Evolutionary conservation across 2,329 filamentous ascomycete genomes (phyloP).

Genomic region (Colletotrichum camelliae): DNA sequence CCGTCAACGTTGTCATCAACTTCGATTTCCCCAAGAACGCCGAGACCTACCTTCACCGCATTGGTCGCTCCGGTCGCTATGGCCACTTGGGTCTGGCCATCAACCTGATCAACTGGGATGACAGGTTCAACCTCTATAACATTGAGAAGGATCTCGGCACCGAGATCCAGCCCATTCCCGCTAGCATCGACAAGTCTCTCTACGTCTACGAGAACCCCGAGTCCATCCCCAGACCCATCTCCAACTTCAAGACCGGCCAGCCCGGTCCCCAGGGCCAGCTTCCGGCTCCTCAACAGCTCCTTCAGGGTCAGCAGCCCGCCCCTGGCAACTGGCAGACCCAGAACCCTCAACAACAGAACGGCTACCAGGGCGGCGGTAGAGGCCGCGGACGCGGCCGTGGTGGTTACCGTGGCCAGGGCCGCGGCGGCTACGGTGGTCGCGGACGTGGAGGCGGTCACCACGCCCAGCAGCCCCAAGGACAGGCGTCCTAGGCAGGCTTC

Average conservation of each 20-base stretch:
- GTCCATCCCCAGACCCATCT: conserved; percentile 84
- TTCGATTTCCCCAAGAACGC: conserved; percentile 99
- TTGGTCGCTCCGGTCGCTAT: conserved; percentile 96
- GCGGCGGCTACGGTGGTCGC: conserved; percentile 12
- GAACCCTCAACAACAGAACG: conserved; percentile 32
- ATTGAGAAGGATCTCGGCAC: conserved; percentile 97
- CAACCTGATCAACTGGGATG: conserved; percentile 99
- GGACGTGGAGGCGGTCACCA: conserved; percentile 21
- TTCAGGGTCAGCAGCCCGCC: conserved; percentile 30
- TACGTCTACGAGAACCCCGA: conserved; percentile 99
- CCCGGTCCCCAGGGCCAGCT: conserved; percentile 31
- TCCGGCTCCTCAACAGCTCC: conserved; percentile 15
- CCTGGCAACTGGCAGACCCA: conserved; percentile 33
- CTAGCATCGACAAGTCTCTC: conserved; percentile 93
- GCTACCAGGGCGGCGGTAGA: conserved; percentile 36
- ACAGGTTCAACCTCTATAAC: conserved; percentile 98
- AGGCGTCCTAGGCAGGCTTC: conserved; percentile 34
- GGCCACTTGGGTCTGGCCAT: conserved; percentile 97
- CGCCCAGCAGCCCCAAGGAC: conserved; percentile 24
- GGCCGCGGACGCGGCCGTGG: conserved; percentile 28
- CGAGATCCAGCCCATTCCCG: conserved; percentile 96
- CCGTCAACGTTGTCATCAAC: conserved; percentile 99
- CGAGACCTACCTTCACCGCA: conserved; percentile 97
- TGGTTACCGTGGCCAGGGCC: conserved; percentile 23
- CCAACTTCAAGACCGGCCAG: conserved; percentile 45